Base-by-base conservation (phyloP, 2,329 filamentous ascomycete species). In the Zasmidium angulare region DNA sequence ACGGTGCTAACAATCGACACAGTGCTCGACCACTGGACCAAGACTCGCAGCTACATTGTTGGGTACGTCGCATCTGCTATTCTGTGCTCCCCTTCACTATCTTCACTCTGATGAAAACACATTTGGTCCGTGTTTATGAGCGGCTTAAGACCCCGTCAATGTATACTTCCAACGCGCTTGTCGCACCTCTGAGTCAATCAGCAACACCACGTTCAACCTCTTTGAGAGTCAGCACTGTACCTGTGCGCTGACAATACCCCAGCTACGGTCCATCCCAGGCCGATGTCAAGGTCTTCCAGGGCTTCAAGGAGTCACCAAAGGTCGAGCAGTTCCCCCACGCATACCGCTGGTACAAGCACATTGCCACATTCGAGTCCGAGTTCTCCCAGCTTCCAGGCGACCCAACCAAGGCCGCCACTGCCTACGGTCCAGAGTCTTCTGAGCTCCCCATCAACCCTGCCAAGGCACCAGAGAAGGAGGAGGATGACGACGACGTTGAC, bases 261-360 rank as follows among this genome's bases (percentile, higher is more conserved):
- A 88, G 86, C 74, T 81, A 86, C 75, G 74, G 78, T 65, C 89
- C 93, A 72, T 91, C 91, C 72, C 95, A 99, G 85, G 95, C 95
- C 81, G 95, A 99, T 84, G 93, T 96, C 74, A 90, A 89, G 79
- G 87, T 87, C 82, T 98, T 90, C 90, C 96, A 98, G 87, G 90
- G 90, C 74, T 79, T 97, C 77, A 87, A 84, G 74, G 80, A 83
- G 70, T 79, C 86, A 62, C 95, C 95, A 71, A 87, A 89, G 69
- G 85, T 89, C 73, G 83, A 84, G 78, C 96, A 96, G 84, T 96
- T 89, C 87, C 92, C 93, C 74, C 84, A 96, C 82, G 92, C 89
- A 75, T 91, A 91, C 76, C 89, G 95, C 79, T 99, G 95, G 95
- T 97, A 96, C 88, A 96, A 96, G 87, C 93, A 99, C 87, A 91